Evolutionary conservation across 2,329 filamentous ascomycete genomes (phyloP), one percentile per base, ranked within the genome.

Genomic region (Fusarium chaquense): DNA sequence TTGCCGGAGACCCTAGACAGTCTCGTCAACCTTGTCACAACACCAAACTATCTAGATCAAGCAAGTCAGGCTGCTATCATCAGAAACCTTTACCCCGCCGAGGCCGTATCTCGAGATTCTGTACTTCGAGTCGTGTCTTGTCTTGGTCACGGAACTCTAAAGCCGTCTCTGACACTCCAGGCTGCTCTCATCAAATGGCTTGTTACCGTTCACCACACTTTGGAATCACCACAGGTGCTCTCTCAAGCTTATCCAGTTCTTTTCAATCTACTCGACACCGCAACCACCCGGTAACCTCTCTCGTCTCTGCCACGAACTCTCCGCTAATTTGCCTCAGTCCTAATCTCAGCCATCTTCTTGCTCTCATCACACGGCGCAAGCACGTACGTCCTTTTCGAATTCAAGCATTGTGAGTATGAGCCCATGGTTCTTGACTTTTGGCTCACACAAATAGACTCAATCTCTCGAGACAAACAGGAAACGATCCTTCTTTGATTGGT

Each of bases 311-410:
- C 15, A 18, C 13, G 22, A 10, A 13, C 15, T 36, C 9, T 24
- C 46, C 32, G 26, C 63, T 75, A 78, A 75, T 73, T 3, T n/a
- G 4, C 72, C 6, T 11, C 10, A 87, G 87, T 59, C 82, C 87
- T 13, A 83, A 86, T 66, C 77, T 96, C 51, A 94, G 93, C 75
- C 92, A 97, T 80, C 79, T 97, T 36, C 83, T 97, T 24, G 93
- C 92, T 5, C 79, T 95, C 32, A 88, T 95, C 47, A 97, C 93
- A 46, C 85, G 92, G 58, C 89, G 93, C 58, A 93, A 90, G 75
- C 93, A 97, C 79, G 93, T 97, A 45, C 90, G 91, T 68, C 93
- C 93, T 3, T 94, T 93, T 76, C 87, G 93, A 62, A 94, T 97
- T 62, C 93, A 97, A 76, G 83, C 89, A 44, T 81, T 97, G 88